These are phyloP conservation scores for Pistacia vera DNA, from an alignment of 345 rosid genomes.

Conservation along the genomic window DNA sequence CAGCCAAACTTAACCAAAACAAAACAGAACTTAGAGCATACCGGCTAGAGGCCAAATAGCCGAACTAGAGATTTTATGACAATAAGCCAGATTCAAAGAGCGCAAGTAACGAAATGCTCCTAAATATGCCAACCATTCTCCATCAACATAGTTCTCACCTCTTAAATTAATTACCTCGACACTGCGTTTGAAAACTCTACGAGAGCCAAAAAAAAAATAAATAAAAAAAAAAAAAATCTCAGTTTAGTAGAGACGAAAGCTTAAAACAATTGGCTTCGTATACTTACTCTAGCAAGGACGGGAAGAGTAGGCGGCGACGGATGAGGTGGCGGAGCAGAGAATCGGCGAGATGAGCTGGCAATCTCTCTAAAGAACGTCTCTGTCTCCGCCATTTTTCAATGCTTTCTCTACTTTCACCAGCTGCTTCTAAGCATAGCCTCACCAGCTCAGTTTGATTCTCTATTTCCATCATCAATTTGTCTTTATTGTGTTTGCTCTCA, in stretches of 20 bases:
- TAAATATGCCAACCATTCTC: conserved; percentile 91
- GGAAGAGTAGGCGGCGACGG: conserved; percentile 74
- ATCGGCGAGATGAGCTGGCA: conserved; percentile 83
- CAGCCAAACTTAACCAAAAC: neutral
- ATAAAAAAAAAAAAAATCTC: neutral
- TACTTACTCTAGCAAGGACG: conserved; percentile 84
- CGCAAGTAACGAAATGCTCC: conserved; percentile 71
- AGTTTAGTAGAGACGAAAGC: neutral
- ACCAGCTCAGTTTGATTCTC: conserved; percentile 53
- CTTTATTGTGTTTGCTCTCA: neutral
- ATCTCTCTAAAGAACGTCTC: conserved; percentile 63
- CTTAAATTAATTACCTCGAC: conserved; percentile 71
- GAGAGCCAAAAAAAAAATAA: neutral
- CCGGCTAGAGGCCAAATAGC: conserved; percentile 83
- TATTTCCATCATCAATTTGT: conserved; percentile 21
- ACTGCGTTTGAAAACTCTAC: conserved; percentile 73
- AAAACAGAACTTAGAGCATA: conserved; percentile 15
- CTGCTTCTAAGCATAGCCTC: conserved; percentile 71
- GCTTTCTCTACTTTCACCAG: conserved; percentile 62
- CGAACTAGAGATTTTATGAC: conserved; percentile 65
- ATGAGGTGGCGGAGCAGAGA: conserved; percentile 67
- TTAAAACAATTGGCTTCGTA: neutral
- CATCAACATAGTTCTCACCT: conserved; percentile 71
- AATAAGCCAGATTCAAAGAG: conserved; percentile 63
- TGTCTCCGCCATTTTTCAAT: conserved; percentile 77